Base-by-base conservation (phyloP, 305 asterid species). In the Fraxinus platypoda region DNA sequence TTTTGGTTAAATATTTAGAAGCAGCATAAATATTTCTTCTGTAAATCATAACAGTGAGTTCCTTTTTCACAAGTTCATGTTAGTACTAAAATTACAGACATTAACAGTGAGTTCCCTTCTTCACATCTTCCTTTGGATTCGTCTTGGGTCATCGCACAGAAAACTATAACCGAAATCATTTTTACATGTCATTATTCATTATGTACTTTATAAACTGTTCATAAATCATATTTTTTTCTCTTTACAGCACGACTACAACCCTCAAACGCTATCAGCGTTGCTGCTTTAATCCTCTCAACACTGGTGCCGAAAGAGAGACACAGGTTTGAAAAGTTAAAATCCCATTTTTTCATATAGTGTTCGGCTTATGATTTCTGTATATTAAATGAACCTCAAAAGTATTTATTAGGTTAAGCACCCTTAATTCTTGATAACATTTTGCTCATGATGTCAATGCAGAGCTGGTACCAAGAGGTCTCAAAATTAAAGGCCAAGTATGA, bases 401-500 rank as follows among this genome's bases (percentile, higher is more conserved):
- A 66, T 12, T 11, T 6, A 66, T 26, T 66, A 23, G n/a, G 7
- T 66, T 66, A 66, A 26, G 34, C 34, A 8, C 35, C 73, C 15
- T 12, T 26, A 26, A 66, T 66, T 66, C 73, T 66, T 66, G 35
- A 66, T 26, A 21, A 25, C 13, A 59, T 37, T 3, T 54, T 33
- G n/a, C 33, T 57, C 3, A 13, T 80, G 37, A 35, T 78, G 81
- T 72, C 75, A 37, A 41, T 9, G n/a, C 87, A 95, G 99, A 93
- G 90, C 80, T 95, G 98, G 99, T 90, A 85, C 82, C 96, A 95
- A 73, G 98, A 95, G 88, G 93, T 89, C 70, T 84, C 97, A 31
- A 95, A 93, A 81, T 80, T 95, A 46, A 94, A 92, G 89, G 95
- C 94, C 74, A 94, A 92, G 81, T 94, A 90, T 57, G 99, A 94